Evolutionary conservation across 1,284 basidiomycete species (phyloP).

Genomic region (Pascua guehoae): DNA sequence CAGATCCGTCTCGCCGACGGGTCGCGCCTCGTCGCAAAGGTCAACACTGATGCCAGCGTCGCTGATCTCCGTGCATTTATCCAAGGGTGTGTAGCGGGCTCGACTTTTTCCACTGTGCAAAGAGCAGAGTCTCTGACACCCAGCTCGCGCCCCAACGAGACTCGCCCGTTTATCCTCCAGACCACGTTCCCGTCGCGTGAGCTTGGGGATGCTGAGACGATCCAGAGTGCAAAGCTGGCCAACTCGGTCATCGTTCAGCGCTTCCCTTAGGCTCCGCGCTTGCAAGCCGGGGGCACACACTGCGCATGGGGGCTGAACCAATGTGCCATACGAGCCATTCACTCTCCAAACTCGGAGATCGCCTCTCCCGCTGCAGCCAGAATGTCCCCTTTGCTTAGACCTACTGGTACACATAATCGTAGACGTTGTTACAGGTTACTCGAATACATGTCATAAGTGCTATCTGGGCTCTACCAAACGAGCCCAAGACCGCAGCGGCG

Average conservation of each 20-base stretch:
- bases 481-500: too few relatives aligned
- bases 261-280: constrained; percentile 40
- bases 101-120: too few relatives aligned
- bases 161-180: constrained; percentile 70
- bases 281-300: too few relatives aligned
- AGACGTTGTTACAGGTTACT: too few relatives aligned
- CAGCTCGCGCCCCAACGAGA: constrained; percentile 70
- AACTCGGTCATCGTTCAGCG: constrained; percentile 84
- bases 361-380: too few relatives aligned
- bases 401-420: neutral
- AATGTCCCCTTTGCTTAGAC: neutral
- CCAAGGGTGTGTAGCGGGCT: constrained; percentile 12
- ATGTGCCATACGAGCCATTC: too few relatives aligned
- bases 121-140: neutral
- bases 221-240: constrained; percentile 67
- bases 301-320: constrained; percentile 34
- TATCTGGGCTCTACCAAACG: too few relatives aligned
- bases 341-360: too few relatives aligned
- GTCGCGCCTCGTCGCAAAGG: constrained; percentile 77
- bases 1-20: constrained; percentile 89
- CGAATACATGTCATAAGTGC: too few relatives aligned
- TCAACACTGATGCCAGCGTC: constrained; percentile 91
- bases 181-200: constrained; percentile 76
- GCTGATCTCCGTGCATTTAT: constrained; percentile 81
- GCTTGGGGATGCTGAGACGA: constrained; percentile 66